Conservation (phyloP, 208 protist genomes). For the Lotmaria passim region DNA sequence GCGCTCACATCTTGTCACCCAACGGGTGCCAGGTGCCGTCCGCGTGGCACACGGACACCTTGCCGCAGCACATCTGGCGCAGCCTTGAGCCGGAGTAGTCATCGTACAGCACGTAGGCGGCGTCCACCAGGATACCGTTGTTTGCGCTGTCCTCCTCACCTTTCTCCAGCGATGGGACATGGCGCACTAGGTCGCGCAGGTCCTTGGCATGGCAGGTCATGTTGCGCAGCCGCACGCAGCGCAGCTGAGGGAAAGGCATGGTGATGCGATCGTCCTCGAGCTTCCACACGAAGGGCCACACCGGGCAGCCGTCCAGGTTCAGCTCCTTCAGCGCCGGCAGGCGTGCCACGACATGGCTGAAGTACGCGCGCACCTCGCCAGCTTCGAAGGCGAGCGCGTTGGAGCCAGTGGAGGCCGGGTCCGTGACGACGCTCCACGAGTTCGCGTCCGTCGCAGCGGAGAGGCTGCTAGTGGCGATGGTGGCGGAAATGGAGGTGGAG, state of each 20-base stretch:
- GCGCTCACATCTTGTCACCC: conserved; percentile 6
- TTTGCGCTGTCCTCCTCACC: not conserved
- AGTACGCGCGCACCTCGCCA: conserved; percentile 17
- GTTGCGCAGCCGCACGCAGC: conserved; percentile 18
- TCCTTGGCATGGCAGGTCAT: conserved; percentile 26
- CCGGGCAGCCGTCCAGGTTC: conserved; percentile 17
- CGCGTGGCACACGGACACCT: conserved; percentile 22
- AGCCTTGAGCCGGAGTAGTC: conserved; percentile 13
- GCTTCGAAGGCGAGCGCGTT: not conserved
- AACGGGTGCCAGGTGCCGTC: conserved; percentile 15
- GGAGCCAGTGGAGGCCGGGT: not conserved
- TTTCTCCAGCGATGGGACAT: conserved; percentile 18
- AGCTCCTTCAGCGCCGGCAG: conserved; percentile 17
- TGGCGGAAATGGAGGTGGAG: too few species aligned
- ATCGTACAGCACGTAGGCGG: conserved; percentile 19
- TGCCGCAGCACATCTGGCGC: conserved; percentile 27
- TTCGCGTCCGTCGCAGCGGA: not conserved
- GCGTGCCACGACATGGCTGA: conserved; percentile 14
- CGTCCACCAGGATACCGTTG: conserved; percentile 23
- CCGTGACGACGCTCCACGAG: conserved; percentile 12
- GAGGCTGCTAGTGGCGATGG: not conserved
- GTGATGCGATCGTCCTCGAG: conserved; percentile 7
- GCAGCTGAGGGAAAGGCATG: conserved; percentile 18
- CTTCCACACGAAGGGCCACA: conserved; percentile 24
- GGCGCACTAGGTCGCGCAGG: conserved; percentile 16